phyloP scores from a whole-genome alignment of 2,329 filamentous ascomycete species.

The Ophiocordyceps australis region DNA sequence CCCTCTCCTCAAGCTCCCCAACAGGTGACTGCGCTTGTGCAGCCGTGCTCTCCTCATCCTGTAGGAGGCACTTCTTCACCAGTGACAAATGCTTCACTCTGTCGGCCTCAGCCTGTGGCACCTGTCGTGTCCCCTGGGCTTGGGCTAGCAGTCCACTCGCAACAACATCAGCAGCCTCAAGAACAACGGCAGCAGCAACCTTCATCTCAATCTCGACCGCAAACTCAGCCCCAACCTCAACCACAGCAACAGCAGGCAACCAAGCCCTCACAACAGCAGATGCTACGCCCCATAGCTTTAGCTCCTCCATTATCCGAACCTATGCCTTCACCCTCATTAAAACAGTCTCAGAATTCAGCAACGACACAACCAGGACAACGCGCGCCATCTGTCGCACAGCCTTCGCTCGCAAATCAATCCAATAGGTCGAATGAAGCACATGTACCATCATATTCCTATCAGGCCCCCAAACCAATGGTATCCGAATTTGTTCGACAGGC shows the following conservation, averaged over 20 bases:
- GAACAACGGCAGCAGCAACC: no score
- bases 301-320: no score
- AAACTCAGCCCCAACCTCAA: no score
- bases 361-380: conserved; percentile 9
- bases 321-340: no score
- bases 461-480: conserved; percentile 17
- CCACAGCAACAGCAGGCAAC: no score
- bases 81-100: no score
- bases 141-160: conserved; percentile 13
- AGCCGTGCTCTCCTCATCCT: conserved; percentile 12
- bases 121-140: conserved; percentile 15
- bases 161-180: conserved; percentile 9
- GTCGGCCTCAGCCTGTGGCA: conserved; percentile 13
- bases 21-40: conserved; percentile 16
- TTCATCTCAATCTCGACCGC: no score
- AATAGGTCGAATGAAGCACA: no score
- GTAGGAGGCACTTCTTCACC: conserved; percentile 7
- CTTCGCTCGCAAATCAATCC: no score
- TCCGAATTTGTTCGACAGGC: conserved; percentile 22
- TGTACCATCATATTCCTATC: conserved; percentile 10
- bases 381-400: conserved; percentile 7
- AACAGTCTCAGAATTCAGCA: no score
- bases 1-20: conserved; percentile 16
- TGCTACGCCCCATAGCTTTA: no score
- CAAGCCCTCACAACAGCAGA: no score